Conservation (phyloP, 1,139 yeast genomes). For the Debaryomyces udenii region DNA sequence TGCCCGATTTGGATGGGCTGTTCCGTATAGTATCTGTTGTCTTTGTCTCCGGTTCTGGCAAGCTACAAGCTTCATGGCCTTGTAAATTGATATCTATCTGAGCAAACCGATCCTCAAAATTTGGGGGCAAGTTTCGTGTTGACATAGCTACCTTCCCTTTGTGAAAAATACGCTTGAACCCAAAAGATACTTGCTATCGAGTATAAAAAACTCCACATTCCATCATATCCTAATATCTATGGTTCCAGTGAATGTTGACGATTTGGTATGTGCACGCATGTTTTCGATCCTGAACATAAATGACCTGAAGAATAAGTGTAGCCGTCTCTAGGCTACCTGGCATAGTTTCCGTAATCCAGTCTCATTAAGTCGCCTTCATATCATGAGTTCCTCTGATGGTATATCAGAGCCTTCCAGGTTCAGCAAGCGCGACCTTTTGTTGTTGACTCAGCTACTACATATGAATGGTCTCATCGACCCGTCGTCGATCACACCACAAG, state of each 20-base stretch:
- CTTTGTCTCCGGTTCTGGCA: neutral
- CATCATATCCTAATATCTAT: too few relatives aligned
- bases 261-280: slow-evolving; percentile 12
- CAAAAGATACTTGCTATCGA: neutral
- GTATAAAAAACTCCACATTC: neutral
- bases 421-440: slow-evolving; percentile 20
- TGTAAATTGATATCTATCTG: slow-evolving; percentile 23
- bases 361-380: neutral
- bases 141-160: slow-evolving; percentile 3
- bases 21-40: slow-evolving; percentile 20
- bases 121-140: slow-evolving; percentile 12
- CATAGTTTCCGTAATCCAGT: neutral
- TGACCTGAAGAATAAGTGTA: too few relatives aligned
- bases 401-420: slow-evolving; percentile 16
- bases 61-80: neutral
- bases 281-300: too few relatives aligned
- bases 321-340: too few relatives aligned
- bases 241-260: slow-evolving; percentile 14
- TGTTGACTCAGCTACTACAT: slow-evolving; percentile 24
- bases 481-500: slow-evolving; percentile 12
- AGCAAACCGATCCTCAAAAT: slow-evolving; percentile 34
- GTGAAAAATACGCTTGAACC: neutral
- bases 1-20: slow-evolving; percentile 13
- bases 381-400: slow-evolving; percentile 3
- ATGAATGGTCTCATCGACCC: slow-evolving; percentile 20